Evolutionary conservation across 768 basidiomycete species (phyloP).

Genomic region (Boletus bicolor): DNA sequence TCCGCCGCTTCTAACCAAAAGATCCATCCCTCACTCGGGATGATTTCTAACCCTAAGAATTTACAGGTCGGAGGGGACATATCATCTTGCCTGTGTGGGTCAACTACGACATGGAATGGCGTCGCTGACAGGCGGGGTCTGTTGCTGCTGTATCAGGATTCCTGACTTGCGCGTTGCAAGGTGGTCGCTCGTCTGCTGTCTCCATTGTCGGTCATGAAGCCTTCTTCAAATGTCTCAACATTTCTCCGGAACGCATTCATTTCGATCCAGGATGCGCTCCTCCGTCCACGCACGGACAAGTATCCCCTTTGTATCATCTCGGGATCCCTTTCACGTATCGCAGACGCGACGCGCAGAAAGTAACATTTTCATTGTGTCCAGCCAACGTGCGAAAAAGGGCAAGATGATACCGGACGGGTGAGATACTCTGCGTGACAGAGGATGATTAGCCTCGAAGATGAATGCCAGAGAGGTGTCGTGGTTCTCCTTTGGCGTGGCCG

Average conservation of each 20-base stretch:
- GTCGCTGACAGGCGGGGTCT: slow-evolving; percentile 17
- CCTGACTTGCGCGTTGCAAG: slow-evolving; percentile 8
- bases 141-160: slow-evolving; percentile 1
- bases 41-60: slow-evolving; percentile 64
- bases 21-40: slow-evolving; percentile 42
- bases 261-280: slow-evolving; percentile 18
- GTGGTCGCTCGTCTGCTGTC: slow-evolving; percentile 18
- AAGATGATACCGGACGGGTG: slow-evolving; percentile 51
- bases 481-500: slow-evolving; percentile 26
- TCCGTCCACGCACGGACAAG: slow-evolving; percentile 38
- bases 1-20: slow-evolving; percentile 48
- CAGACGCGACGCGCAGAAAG: slow-evolving; percentile 26
- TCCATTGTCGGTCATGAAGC: slow-evolving; percentile 40
- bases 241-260: slow-evolving; percentile 52
- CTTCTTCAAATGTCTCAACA: slow-evolving; percentile 35
- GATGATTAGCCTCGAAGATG: slow-evolving; percentile 8
- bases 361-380: slow-evolving; percentile 23
- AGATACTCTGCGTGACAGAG: slow-evolving; percentile 29
- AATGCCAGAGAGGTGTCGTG: slow-evolving; percentile 51
- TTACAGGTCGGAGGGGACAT: slow-evolving; percentile 33
- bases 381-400: slow-evolving; percentile 33
- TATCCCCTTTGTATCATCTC: slow-evolving; percentile 48
- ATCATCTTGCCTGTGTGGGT: slow-evolving; percentile 24
- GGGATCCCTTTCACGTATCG: slow-evolving; percentile 42
- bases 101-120: slow-evolving; percentile 19